These are phyloP conservation scores for Thraustotheca clavata DNA, from an alignment of 352 stramenopile genomes.

Conservation along the genomic window DNA sequence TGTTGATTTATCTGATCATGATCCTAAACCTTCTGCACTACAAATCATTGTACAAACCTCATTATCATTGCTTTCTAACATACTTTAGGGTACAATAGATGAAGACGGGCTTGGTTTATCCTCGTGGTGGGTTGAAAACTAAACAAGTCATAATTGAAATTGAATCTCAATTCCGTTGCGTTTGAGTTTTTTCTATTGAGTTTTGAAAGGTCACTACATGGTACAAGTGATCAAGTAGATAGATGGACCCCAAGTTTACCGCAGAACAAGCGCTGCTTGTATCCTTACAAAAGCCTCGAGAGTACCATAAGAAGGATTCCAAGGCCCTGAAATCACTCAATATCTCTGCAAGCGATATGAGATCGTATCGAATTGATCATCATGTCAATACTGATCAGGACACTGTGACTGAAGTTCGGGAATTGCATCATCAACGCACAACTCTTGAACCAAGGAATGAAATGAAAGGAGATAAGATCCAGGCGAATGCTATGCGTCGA, in stretches of 20 bases:
- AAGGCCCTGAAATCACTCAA: slow-evolving; percentile 9
- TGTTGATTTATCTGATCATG: slow-evolving; percentile 73
- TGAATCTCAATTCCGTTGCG: neutral
- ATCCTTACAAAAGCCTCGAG: slow-evolving; percentile 14
- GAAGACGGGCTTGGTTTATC: slow-evolving; percentile 75
- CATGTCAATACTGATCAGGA: slow-evolving; percentile 25
- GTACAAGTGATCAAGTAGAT: neutral
- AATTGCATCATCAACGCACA: slow-evolving; percentile 40
- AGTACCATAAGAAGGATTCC: slow-evolving; percentile 11
- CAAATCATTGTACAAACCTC: slow-evolving; percentile 59
- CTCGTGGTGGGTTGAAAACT: slow-evolving; percentile 64
- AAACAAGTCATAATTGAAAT: neutral
- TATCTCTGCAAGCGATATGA: slow-evolving; percentile 20
- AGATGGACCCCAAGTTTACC: slow-evolving; percentile 19
- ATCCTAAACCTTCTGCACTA: slow-evolving; percentile 72
- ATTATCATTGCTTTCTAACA: neutral
- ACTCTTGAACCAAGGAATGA: slow-evolving; percentile 12
- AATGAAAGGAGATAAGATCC: slow-evolving; percentile 33
- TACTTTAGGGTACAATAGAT: slow-evolving; percentile 69
- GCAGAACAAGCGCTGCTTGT: slow-evolving; percentile 5
- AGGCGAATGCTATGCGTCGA: slow-evolving; percentile 42
- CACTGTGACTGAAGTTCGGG: slow-evolving; percentile 40
- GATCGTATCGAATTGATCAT: slow-evolving; percentile 24
- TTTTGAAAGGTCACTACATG: neutral
- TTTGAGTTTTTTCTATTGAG: neutral